These are phyloP conservation scores for Auriculariales sp. DNA, from an alignment of 768 basidiomycete genomes.

Conservation along the genomic window DNA sequence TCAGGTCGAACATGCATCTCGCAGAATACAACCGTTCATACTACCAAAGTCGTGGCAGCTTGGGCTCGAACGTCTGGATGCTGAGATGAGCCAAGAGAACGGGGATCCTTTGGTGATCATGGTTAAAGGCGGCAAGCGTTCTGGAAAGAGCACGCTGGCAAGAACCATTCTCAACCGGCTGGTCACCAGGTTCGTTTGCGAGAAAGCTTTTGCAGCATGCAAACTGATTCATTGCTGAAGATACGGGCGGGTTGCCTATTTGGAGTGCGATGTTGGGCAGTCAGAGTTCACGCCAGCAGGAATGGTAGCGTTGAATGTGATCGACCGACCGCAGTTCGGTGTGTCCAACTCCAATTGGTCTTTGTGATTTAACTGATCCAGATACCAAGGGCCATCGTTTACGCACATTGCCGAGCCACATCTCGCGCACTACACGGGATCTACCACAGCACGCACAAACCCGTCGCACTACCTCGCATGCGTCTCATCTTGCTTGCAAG, in stretches of 20 bases:
- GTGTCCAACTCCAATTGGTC: constrained; percentile 8
- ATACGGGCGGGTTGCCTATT: constrained; percentile 70
- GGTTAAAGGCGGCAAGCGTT: constrained; percentile 74
- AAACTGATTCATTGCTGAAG: constrained; percentile 20
- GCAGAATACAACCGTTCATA: constrained; percentile 18
- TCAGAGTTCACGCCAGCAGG: constrained; percentile 86
- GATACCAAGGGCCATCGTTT: constrained; percentile 61
- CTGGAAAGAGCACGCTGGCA: constrained; percentile 84
- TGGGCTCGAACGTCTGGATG: constrained; percentile 11
- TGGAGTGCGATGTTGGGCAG: constrained; percentile 90
- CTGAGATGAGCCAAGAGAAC: constrained; percentile 5
- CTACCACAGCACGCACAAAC: constrained; percentile 58
- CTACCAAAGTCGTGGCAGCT: constrained; percentile 23
- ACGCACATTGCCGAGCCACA: constrained; percentile 64
- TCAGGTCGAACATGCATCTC: background rate
- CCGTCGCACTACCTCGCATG: constrained; percentile 65
- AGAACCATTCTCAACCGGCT: constrained; percentile 59
- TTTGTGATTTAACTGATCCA: background rate
- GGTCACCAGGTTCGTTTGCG: constrained; percentile 31
- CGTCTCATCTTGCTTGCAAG: constrained; percentile 49
- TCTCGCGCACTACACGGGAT: constrained; percentile 70
- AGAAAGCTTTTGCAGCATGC: background rate
- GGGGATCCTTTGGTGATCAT: constrained; percentile 30
- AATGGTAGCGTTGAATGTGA: constrained; percentile 62
- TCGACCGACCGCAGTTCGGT: constrained; percentile 65